A percentile compares a stretch with the other conserved stretches of the same genome.
Evolutionary conservation across 257 asterid species (phyloP).

Genomic region (Solanum okadae): DNA sequence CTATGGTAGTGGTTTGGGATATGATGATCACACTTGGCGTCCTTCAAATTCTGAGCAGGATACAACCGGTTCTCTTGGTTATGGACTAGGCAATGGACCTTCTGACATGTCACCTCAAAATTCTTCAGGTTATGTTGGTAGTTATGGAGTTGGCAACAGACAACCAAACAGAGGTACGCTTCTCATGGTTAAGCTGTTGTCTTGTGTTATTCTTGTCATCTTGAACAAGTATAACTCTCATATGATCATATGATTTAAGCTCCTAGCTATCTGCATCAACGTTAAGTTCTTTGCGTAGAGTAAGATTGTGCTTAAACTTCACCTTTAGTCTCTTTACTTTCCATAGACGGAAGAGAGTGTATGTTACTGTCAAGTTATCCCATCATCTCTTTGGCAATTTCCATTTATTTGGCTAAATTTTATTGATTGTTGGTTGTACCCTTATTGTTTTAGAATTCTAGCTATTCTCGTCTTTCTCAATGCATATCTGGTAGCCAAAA

Average conservation of each 20-base stretch:
- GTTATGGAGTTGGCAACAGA: slow-evolving; percentile 41
- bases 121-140: slow-evolving; percentile 44
- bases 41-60: slow-evolving; percentile 36
- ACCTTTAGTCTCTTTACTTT: neutral
- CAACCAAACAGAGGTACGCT: slow-evolving; percentile 49
- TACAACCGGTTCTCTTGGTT: slow-evolving; percentile 35
- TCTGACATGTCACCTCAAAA: slow-evolving; percentile 36
- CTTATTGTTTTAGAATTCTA: neutral
- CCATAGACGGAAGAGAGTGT: neutral
- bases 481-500: neutral
- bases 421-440: neutral
- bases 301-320: neutral
- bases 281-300: neutral
- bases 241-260: neutral
- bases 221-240: neutral
- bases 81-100: slow-evolving; percentile 24
- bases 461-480: neutral
- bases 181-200: neutral
- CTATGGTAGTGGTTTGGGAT: slow-evolving; percentile 30
- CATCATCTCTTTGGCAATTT: neutral
- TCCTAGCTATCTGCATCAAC: neutral
- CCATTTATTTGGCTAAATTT: neutral
- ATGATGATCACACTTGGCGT: slow-evolving; percentile 60
- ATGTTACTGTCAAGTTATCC: neutral
- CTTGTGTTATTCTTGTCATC: neutral